Conservation (phyloP, 768 basidiomycete species). For the Butyriboletus loyo region DNA sequence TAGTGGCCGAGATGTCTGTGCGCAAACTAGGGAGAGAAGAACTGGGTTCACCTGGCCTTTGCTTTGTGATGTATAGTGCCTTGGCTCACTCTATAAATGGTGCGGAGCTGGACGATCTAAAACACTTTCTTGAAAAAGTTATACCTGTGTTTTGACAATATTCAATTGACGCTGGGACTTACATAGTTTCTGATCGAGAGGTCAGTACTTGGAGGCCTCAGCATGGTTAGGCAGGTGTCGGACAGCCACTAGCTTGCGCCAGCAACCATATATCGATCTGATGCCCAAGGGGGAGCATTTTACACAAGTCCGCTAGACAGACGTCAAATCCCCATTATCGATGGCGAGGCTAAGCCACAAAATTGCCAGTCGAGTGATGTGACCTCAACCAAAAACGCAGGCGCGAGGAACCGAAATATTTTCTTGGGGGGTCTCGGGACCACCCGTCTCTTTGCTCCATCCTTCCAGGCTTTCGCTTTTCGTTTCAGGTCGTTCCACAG, state of each 20-base stretch:
- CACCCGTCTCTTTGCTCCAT: constrained; percentile 14
- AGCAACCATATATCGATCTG: neutral
- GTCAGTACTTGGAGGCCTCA: neutral
- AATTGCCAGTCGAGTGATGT: neutral
- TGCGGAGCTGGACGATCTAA: neutral
- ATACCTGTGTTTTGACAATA: neutral
- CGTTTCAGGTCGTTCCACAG: neutral
- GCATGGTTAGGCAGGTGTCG: neutral
- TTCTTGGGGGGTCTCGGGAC: constrained; percentile 27
- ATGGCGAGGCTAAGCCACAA: neutral
- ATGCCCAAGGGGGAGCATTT: neutral
- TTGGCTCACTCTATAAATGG: neutral
- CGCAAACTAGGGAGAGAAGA: neutral
- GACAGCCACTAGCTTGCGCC: neutral
- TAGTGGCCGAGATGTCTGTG: neutral
- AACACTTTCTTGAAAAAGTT: neutral
- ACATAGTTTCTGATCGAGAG: neutral
- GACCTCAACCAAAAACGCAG: constrained; percentile 1
- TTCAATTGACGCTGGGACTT: neutral
- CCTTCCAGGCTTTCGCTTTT: neutral
- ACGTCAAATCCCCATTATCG: neutral
- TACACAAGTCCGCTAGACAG: neutral
- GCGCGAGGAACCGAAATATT: constrained; percentile 4
- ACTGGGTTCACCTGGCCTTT: constrained; percentile 2
- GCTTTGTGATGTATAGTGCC: neutral